These are phyloP conservation scores for Colletotrichum simmondsii DNA, from an alignment of 2,329 filamentous ascomycete genomes.

Conservation along the genomic window DNA sequence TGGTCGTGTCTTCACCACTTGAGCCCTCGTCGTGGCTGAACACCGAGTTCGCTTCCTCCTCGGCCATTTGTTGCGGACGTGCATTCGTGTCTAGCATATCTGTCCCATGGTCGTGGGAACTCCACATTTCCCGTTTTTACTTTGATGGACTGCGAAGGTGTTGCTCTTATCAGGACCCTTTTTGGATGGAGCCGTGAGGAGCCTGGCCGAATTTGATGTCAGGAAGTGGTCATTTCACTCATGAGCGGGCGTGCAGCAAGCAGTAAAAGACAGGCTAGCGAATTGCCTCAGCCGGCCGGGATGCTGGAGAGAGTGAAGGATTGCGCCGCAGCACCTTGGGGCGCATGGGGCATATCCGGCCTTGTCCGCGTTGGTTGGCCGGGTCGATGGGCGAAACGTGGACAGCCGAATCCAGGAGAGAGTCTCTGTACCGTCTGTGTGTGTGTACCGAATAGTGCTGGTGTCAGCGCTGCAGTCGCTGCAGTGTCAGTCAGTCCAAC, in stretches of 20 bases:
- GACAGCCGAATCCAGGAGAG: conserved; percentile 4
- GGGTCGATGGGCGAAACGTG: conserved; percentile 14
- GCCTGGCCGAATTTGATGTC: conserved; percentile 28
- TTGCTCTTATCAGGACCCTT: conserved; percentile 32
- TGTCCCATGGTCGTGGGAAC: conserved; percentile 39
- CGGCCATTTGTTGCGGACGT: conserved; percentile 43
- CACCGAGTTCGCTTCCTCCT: conserved; percentile 49
- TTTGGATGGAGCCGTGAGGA: conserved; percentile 27
- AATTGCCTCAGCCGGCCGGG: conserved; percentile 31
- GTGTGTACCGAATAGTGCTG: background rate
- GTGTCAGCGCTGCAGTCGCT: background rate
- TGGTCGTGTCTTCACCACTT: conserved; percentile 47
- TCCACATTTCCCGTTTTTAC: conserved; percentile 41
- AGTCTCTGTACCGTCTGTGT: no score
- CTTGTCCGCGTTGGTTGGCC: conserved; percentile 17
- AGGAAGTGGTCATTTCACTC: conserved; percentile 32
- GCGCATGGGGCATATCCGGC: conserved; percentile 27
- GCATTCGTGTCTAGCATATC: conserved; percentile 40
- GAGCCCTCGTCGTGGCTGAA: conserved; percentile 50
- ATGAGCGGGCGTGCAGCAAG: conserved; percentile 16
- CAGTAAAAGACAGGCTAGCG: conserved; percentile 3
- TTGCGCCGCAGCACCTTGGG: conserved; percentile 17
- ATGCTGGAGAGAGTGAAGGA: conserved; percentile 22
- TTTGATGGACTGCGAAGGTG: conserved; percentile 15
- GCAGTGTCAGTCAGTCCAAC: background rate